phyloP scores from a whole-genome alignment of 2,329 filamentous ascomycete species.

The Colletotrichum ledebouriae region DNA sequence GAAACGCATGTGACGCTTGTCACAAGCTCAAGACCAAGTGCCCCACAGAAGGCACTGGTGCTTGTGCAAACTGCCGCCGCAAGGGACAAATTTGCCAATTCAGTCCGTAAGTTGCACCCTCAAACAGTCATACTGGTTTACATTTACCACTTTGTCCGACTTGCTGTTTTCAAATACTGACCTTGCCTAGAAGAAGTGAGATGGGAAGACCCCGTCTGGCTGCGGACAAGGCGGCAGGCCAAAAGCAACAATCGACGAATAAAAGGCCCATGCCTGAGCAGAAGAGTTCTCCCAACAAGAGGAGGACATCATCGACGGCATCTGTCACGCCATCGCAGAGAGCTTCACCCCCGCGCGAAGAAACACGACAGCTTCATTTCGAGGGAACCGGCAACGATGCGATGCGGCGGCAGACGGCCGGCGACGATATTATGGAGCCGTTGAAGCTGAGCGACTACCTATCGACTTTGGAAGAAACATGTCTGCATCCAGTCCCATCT shows the following conservation, averaged over 20 bases:
- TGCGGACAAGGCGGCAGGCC: background rate
- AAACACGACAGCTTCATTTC: too few relatives aligned
- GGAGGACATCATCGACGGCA: background rate
- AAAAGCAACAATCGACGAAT: background rate
- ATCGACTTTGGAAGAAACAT: too few relatives aligned
- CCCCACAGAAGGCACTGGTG: background rate
- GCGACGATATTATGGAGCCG: too few relatives aligned
- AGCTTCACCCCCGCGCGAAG: too few relatives aligned
- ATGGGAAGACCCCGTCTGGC: background rate
- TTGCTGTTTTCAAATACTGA: background rate
- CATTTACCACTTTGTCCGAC: background rate
- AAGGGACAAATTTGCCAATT: constrained; percentile 4
- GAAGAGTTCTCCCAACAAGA: background rate
- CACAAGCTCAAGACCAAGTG: constrained; percentile 15
- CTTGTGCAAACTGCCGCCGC: constrained; percentile 2
- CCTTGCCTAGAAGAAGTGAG: background rate
- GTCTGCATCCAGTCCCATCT: background rate
- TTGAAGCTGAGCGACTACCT: too few relatives aligned
- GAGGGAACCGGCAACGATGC: too few relatives aligned
- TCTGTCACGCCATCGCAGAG: too few relatives aligned
- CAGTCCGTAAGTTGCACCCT: background rate
- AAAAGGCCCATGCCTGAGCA: background rate
- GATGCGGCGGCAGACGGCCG: too few relatives aligned
- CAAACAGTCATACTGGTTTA: background rate
- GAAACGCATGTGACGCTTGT: constrained; percentile 12